Evolutionary conservation across 495 filamentous ascomycete species (phyloP).

Genomic region (Trichoderma erinaceum): DNA sequence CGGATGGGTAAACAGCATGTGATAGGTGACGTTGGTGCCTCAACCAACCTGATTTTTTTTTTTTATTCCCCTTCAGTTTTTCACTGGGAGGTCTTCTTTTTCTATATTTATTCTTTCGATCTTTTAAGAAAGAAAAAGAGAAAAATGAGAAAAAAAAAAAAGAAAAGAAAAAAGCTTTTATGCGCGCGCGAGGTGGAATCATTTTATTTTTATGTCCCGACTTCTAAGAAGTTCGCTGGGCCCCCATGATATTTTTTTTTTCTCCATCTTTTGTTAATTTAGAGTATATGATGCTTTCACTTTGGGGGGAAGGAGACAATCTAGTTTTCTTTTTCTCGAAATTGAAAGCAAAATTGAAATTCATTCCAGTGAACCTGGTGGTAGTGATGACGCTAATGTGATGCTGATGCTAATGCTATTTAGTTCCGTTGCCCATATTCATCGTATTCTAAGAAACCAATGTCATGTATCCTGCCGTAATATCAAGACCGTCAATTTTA

Average conservation of each 20-base stretch:
- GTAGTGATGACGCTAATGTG: background rate
- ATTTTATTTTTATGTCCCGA: background rate
- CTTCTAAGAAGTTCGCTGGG: background rate
- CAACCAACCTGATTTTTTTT: background rate
- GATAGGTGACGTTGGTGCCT: background rate
- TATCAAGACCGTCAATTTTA: background rate
- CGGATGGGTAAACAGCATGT: background rate
- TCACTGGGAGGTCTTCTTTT: background rate
- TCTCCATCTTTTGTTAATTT: constrained; percentile 10
- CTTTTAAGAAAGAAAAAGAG: no score
- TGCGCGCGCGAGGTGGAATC: background rate
- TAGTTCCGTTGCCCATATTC: background rate
- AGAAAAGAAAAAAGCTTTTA: no score
- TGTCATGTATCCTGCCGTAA: background rate
- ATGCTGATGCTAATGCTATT: background rate
- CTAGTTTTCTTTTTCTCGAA: background rate
- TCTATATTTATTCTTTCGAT: background rate
- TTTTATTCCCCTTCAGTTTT: background rate
- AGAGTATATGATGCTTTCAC: constrained; percentile 5
- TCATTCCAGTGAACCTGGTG: background rate
- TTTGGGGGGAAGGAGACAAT: background rate
- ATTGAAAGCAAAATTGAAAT: background rate
- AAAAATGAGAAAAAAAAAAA: no score
- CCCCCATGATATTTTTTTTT: background rate
- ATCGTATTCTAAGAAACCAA: background rate